Evolutionary conservation across 2,329 filamentous ascomycete species (phyloP).

Genomic region (Scedosporium aurantiacum): DNA sequence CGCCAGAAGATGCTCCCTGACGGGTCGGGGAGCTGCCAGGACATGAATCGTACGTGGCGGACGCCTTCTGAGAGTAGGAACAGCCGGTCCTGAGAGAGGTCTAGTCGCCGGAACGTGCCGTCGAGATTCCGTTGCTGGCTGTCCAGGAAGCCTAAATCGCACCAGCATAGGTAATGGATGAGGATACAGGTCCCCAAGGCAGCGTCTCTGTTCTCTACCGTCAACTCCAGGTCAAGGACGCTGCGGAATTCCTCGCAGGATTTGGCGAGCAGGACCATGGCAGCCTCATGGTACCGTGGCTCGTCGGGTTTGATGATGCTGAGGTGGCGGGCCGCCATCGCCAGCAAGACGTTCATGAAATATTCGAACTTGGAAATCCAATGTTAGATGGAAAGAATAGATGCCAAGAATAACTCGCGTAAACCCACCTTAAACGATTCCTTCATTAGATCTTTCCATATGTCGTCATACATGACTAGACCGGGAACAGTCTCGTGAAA

Average conservation of each 20-base stretch:
- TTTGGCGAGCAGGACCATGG: constrained; percentile 13
- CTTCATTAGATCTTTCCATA: constrained; percentile 17
- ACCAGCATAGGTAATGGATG: constrained; percentile 20
- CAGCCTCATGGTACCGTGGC: constrained; percentile 13
- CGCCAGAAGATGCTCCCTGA: constrained; percentile 12
- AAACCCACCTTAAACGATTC: constrained; percentile 16
- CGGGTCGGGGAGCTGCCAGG: constrained; percentile 13
- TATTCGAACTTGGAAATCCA: constrained; percentile 14
- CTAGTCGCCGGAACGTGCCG: not conserved
- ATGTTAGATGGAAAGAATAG: not conserved
- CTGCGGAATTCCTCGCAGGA: constrained; percentile 15
- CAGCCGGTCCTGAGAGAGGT: constrained; percentile 17
- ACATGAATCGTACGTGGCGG: constrained; percentile 15
- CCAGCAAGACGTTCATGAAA: constrained; percentile 17
- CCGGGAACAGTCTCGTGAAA: constrained; percentile 15
- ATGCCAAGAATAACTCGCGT: not conserved
- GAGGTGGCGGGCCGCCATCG: constrained; percentile 14
- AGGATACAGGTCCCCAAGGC: constrained; percentile 16
- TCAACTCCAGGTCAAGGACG: constrained; percentile 14
- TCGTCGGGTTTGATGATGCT: constrained; percentile 9
- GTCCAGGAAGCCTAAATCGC: constrained; percentile 16
- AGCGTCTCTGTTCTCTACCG: constrained; percentile 14
- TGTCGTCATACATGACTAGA: constrained; percentile 14
- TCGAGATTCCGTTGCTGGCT: constrained; percentile 3
- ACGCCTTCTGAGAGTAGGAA: constrained; percentile 19